These are phyloP conservation scores for Pleurotus ostreatus DNA, from an alignment of 768 basidiomycete species.

Conservation along the genomic window DNA sequence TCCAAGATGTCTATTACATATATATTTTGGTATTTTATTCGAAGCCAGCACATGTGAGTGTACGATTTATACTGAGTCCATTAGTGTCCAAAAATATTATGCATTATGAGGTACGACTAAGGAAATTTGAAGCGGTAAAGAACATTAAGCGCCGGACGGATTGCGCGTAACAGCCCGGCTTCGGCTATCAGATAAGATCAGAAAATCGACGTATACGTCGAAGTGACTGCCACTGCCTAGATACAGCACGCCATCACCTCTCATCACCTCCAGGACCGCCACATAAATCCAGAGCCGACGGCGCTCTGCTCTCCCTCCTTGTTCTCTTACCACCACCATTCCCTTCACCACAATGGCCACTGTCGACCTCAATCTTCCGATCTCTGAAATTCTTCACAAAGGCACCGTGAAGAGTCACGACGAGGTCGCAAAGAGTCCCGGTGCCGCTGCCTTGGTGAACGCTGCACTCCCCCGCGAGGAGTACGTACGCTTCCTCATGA, in stretches of 20 bases:
- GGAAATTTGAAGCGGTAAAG: too few species aligned
- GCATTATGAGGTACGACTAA: too few species aligned
- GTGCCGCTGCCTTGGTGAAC: constrained; percentile 51
- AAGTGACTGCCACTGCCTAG: neutral
- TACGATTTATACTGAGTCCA: too few species aligned
- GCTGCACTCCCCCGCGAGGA: constrained; percentile 60
- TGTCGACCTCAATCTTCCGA: constrained; percentile 36
- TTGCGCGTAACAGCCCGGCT: too few species aligned
- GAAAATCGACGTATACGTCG: neutral
- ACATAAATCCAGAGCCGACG: neutral
- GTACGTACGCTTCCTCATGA: constrained; percentile 68
- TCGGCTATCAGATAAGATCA: constrained; percentile 6
- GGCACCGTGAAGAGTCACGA: constrained; percentile 53
- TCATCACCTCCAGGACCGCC: constrained; percentile 5
- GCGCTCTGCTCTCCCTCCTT: constrained; percentile 9
- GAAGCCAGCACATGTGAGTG: too few species aligned
- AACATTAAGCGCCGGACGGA: too few species aligned
- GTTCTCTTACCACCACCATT: constrained; percentile 13
- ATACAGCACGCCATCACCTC: neutral
- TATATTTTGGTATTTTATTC: too few species aligned
- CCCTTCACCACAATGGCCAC: constrained; percentile 27
- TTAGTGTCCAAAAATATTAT: too few species aligned
- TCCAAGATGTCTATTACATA: too few species aligned
- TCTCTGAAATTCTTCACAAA: constrained; percentile 44
- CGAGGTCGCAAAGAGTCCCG: constrained; percentile 50